Conservation (phyloP, 805 yeast species). For the Schwanniomyces occidentalis region DNA sequence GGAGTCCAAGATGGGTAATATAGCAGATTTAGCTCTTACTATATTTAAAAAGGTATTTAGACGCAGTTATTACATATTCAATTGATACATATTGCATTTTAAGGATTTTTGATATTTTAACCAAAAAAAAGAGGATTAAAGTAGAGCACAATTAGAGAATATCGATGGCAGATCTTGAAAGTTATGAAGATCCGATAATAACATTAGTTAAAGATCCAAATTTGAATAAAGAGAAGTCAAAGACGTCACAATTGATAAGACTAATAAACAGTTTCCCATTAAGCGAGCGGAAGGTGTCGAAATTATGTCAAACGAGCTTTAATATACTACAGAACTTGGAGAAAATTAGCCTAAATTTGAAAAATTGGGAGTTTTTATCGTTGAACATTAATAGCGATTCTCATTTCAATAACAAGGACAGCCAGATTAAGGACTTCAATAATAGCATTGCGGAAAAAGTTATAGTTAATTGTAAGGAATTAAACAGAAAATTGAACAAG, state of each 20-base stretch:
- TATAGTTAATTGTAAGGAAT: conserved; percentile 48
- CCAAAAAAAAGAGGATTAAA: neutral
- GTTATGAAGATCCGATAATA: conserved; percentile 51
- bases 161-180: conserved; percentile 8
- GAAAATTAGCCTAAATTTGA: conserved; percentile 44
- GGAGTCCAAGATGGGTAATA: no score
- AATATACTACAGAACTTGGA: conserved; percentile 52
- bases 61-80: no score
- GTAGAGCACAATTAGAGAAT: conserved; percentile 1
- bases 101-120: no score
- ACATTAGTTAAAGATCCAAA: conserved; percentile 49
- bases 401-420: conserved; percentile 29
- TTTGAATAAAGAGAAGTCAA: conserved; percentile 41
- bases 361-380: conserved; percentile 58
- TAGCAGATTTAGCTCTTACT: no score
- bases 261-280: conserved; percentile 46
- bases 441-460: conserved; percentile 56
- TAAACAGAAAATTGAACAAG: conserved; percentile 41
- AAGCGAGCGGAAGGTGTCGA: conserved; percentile 44
- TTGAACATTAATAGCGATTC: conserved; percentile 47
- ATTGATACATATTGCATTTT: no score
- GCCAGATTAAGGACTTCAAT: conserved; percentile 40
- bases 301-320: conserved; percentile 49
- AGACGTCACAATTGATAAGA: conserved; percentile 39
- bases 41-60: no score